A percentile compares a stretch with the other conserved stretches of the same genome.
Evolutionary conservation across 2,329 filamentous ascomycete genomes (phyloP).

Genomic region (Aschersonia sp.): DNA sequence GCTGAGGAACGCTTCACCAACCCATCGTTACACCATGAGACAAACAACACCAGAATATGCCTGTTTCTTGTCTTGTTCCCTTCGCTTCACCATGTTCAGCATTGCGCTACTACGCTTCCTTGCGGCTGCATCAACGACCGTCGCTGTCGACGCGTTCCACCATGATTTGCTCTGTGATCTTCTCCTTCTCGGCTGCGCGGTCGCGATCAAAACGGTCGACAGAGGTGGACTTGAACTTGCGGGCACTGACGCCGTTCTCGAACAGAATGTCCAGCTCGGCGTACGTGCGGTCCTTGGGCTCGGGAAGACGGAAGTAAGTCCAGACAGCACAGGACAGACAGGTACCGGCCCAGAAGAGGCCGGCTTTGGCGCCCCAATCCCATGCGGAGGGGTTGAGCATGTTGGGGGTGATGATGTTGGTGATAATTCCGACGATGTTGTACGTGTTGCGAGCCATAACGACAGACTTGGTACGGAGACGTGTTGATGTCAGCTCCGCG

Average conservation of each 20-base stretch:
- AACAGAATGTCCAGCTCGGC: slow-evolving; percentile 43
- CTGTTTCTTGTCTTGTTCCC: neutral
- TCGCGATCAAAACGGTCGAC: slow-evolving; percentile 13
- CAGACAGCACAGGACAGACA: slow-evolving; percentile 31
- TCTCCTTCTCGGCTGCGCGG: slow-evolving; percentile 8
- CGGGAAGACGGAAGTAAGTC: slow-evolving; percentile 37
- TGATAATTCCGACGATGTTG: slow-evolving; percentile 31
- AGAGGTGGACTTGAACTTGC: slow-evolving; percentile 22
- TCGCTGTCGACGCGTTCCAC: slow-evolving; percentile 6
- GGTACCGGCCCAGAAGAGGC: slow-evolving; percentile 29
- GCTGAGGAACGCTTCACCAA: no score
- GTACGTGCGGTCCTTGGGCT: slow-evolving; percentile 37
- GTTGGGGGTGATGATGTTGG: slow-evolving; percentile 29
- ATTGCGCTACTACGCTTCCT: neutral
- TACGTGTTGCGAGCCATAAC: slow-evolving; percentile 30
- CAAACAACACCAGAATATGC: no score
- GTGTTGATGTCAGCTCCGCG: slow-evolving; percentile 30
- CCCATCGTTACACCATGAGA: no score
- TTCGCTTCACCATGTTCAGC: neutral
- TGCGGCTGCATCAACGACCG: no score
- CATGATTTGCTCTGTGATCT: slow-evolving; percentile 5
- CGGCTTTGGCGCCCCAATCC: slow-evolving; percentile 33
- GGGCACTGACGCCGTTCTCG: slow-evolving; percentile 24
- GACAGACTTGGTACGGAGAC: slow-evolving; percentile 30
- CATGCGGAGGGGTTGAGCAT: slow-evolving; percentile 32